Percentiles rank a stretch among this genome's conserved stretches.
phyloP scores from a whole-genome alignment of 2,329 filamentous ascomycete genomes.

The Trichophyton benhamiae region DNA sequence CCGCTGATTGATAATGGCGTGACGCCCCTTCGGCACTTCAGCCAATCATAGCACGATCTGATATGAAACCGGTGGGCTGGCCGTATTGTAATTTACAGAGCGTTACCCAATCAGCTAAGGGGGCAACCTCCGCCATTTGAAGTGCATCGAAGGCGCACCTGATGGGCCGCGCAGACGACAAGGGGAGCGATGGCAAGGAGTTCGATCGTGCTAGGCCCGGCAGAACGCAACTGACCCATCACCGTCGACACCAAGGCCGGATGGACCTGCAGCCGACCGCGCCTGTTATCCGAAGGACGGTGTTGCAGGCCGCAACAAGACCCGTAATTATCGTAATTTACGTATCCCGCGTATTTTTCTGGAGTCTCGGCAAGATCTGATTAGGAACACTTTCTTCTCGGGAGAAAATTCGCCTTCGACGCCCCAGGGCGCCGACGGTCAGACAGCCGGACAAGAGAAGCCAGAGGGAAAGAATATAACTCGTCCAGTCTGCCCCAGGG shows the following conservation, averaged over 20 bases:
- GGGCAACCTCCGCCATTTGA: neutral
- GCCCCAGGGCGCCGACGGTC: neutral
- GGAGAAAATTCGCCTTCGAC: neutral
- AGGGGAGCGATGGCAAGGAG: neutral
- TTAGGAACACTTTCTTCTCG: neutral
- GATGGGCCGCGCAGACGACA: neutral
- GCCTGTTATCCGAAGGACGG: neutral
- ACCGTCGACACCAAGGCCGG: neutral
- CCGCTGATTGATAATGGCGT: constrained; percentile 10
- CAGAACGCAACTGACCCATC: neutral
- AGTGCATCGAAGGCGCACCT: neutral
- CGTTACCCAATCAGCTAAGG: neutral
- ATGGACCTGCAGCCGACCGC: neutral
- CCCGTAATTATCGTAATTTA: neutral
- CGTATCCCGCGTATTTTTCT: neutral
- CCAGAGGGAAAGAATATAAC: neutral
- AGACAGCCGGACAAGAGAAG: neutral
- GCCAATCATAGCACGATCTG: neutral
- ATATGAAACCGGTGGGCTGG: neutral
- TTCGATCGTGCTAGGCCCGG: neutral
- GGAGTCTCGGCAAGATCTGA: constrained; percentile 3
- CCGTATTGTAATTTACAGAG: neutral
- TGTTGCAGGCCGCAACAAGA: neutral
- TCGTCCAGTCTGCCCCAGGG: neutral
- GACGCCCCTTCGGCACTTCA: neutral